Base-by-base conservation (phyloP, 2,329 filamentous ascomycete genomes). In the Neopestalotiopsis clavispora region DNA sequence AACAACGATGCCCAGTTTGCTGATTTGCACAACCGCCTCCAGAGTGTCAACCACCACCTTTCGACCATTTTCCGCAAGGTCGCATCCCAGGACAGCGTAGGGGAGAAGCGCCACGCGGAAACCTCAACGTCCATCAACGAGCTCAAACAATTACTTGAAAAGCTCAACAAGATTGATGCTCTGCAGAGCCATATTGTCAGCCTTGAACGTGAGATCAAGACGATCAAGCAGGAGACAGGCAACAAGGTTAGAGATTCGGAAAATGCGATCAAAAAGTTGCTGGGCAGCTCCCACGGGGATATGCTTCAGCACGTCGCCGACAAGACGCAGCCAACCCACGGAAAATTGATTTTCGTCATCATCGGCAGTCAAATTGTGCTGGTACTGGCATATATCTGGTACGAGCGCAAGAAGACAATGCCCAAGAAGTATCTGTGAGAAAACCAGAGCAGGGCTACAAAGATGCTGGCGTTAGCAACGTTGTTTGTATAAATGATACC, bases 361-460 rank as follows among this genome's bases (percentile, higher is more conserved):
- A 84, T 97, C 68, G 90, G 87, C 20, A 89, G 93, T 71, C 94
- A 98, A 81, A 77, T 93, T 63, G 78, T 94, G 72, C 83, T 97
- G 40, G 89, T 89, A 0, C 89, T 81, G 2, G 87, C 85, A 1
- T 97, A 95, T 77, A 79, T 94, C 49, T 78, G 91, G 69, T 97
- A 97, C 82, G 97, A 97, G 87, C 88, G 90, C 74, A 90, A 92
- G 77, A 89, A 91, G 81, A 90, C 86, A 72, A 89, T 90, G 80
- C 94, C 94, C n/a, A 97, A 97, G 87, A 98, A 98, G 83, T 98
- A 94, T 80, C 83, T 97, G 78, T 97, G 84, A 76, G 34, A 7
- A 34, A 14, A n/a, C 40, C 30, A 38, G 1, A 17, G 57, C 12
- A 62, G 23, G 20, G 32, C 59, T 40, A 14, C 10, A 9, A 14